These are phyloP conservation scores for Vitis hybrid DNA, from an alignment of 177 flowering plant genomes.

Conservation along the genomic window DNA sequence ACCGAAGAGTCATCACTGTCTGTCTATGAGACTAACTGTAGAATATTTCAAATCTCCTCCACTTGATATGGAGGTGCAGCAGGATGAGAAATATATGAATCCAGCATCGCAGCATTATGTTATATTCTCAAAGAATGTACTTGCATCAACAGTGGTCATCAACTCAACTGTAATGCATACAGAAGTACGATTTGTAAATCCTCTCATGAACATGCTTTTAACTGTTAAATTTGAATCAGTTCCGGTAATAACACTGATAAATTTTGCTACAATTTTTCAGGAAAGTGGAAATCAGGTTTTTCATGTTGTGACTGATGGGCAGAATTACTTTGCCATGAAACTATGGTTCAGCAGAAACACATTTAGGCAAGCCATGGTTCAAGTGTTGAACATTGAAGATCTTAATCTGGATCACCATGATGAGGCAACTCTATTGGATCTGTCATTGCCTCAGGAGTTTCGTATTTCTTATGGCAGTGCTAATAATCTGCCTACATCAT, in stretches of 20 bases:
- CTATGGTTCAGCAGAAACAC: constrained; percentile 67
- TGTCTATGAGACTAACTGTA: constrained; percentile 84
- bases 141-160: constrained; percentile 83
- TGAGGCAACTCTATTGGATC: constrained; percentile 17
- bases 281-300: constrained; percentile 74
- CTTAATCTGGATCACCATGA: constrained; percentile 32
- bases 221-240: neutral
- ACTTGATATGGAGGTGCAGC: constrained; percentile 33
- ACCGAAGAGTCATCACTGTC: constrained; percentile 93
- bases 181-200: constrained; percentile 43
- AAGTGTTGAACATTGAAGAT: constrained; percentile 76
- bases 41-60: constrained; percentile 67
- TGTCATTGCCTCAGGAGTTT: constrained; percentile 66
- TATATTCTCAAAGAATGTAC: constrained; percentile 76
- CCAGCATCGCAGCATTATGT: constrained; percentile 65
- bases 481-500: constrained; percentile 20
- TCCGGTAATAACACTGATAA: constrained; percentile 5
- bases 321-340: constrained; percentile 84
- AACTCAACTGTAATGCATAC: constrained; percentile 84
- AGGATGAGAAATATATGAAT: constrained; percentile 39
- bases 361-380: constrained; percentile 59
- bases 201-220: neutral
- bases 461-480: constrained; percentile 59
- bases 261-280: constrained; percentile 44
- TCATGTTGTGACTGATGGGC: constrained; percentile 77